Evolutionary conservation across 1,284 basidiomycete genomes (phyloP), one percentile per base, ranked within the genome.

Genomic region (Leucoagaricus sp.): DNA sequence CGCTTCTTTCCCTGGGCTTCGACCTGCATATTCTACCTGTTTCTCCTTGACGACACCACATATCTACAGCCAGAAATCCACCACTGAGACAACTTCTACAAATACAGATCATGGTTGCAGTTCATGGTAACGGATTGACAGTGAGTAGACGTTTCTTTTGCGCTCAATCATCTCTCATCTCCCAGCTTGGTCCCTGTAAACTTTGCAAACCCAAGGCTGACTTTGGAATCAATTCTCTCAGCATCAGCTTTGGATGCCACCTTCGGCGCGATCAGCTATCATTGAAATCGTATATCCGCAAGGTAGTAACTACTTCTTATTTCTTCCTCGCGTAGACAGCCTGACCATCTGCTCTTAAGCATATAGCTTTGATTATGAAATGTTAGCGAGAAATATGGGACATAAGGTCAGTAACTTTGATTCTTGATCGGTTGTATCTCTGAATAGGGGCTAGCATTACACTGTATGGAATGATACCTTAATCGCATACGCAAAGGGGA

Each of bases 211-310:
- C 8, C 47, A 36, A 49, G 36, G 26, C 10, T 33, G 13, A 7
- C 9, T 1, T 25, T 28, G 45, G 19, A 34, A 28, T n/a, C 33
- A 34, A 34, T 29, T 33, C 8, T 13, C 49, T 8, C 51, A 76
- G 75, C 75, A 78, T 63, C 70, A 76, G 60, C 57, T 78, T 3
- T 75, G 74, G 72, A 77, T 76, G 75, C 74, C 74, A 13, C 69
- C 69, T 17, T 69, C 72, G 0, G 58, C 66, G 29, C 65, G 64
- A 10, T 76, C 75, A 1, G 72, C 75, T 0, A 64, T 74, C 0
- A 70, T 78, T 21, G 76, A 78, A 55, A 76, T 78, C n/a, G 66
- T 74, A 28, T 61, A 65, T 31, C 75, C 75, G n/a, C n/a, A n/a
- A 0, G 50, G 63, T 29, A 61, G 75, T 73, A 52, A 40, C 64